Percentiles rank a stretch among this genome's conserved stretches.
phyloP scores from a whole-genome alignment of 768 basidiomycete species.

The Tricholoma flavovirens region DNA sequence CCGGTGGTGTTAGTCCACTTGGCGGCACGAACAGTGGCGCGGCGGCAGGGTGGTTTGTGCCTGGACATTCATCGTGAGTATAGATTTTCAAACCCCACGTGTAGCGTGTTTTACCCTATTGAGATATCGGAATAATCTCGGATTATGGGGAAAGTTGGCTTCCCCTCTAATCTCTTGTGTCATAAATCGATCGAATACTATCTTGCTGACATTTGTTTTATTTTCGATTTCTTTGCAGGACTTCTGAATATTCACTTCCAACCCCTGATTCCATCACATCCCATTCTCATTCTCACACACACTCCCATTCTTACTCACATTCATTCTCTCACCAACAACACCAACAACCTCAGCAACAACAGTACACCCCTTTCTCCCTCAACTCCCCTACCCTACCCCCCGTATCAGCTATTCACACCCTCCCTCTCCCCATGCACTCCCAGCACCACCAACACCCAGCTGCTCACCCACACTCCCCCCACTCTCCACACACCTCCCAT shows the following conservation, averaged over 20 bases:
- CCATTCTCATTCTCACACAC: slow-evolving; percentile 26
- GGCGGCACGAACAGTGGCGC: neutral
- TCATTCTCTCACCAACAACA: slow-evolving; percentile 19
- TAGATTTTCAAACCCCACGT: neutral
- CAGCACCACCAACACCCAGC: slow-evolving; percentile 12
- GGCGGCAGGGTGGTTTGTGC: slow-evolving; percentile 24
- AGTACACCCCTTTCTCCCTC: slow-evolving; percentile 25
- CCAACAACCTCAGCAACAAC: slow-evolving; percentile 6
- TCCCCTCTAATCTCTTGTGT: too few species aligned
- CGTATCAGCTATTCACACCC: too few species aligned
- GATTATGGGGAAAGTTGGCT: too few species aligned
- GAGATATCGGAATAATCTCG: too few species aligned
- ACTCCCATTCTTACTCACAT: slow-evolving; percentile 25
- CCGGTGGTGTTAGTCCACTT: neutral
- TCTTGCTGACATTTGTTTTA: too few species aligned
- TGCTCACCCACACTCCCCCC: slow-evolving; percentile 4
- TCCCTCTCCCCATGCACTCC: too few species aligned
- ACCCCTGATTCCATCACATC: slow-evolving; percentile 36
- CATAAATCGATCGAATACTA: too few species aligned
- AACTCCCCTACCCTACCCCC: slow-evolving; percentile 22
- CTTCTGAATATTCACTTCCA: slow-evolving; percentile 33
- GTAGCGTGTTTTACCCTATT: too few species aligned
- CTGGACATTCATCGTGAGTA: slow-evolving; percentile 26
- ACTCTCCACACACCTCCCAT: neutral
- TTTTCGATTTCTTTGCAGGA: slow-evolving; percentile 2